Evolutionary conservation across 1,284 basidiomycete genomes (phyloP).

Genomic region (Tilletia walkeri): DNA sequence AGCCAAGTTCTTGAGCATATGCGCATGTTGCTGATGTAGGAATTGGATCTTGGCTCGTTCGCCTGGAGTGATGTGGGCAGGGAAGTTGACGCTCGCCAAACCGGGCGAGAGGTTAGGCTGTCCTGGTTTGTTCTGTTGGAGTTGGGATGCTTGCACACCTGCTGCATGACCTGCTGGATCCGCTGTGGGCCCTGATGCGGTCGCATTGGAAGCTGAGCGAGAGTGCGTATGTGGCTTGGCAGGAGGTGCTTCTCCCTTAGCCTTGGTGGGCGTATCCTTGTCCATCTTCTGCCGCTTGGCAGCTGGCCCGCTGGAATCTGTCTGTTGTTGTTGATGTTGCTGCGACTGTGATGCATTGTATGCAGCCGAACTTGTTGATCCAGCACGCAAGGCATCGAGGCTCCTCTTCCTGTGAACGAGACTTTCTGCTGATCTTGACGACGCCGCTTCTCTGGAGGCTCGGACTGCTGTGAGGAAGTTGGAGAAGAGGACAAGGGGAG

Average conservation of each 20-base stretch:
- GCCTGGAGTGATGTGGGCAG: background rate
- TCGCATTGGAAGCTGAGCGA: background rate
- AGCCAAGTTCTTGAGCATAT: constrained; percentile 3
- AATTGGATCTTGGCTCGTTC: background rate
- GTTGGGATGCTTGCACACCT: too few relatives aligned
- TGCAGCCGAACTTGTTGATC: background rate
- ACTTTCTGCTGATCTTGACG: background rate
- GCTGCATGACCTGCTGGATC: background rate
- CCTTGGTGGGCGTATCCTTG: background rate
- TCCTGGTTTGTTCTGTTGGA: background rate
- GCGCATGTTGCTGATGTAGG: background rate
- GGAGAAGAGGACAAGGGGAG: background rate
- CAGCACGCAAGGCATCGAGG: background rate
- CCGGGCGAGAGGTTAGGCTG: background rate
- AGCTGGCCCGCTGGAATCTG: background rate
- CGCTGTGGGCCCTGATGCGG: background rate
- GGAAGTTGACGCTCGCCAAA: background rate
- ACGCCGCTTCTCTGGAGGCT: background rate
- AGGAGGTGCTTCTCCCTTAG: background rate
- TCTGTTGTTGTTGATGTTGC: too few relatives aligned
- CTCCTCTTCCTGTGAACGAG: background rate
- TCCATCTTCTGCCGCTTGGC: background rate
- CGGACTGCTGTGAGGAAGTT: background rate
- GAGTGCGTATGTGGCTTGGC: too few relatives aligned
- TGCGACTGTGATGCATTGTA: background rate